Evolutionary conservation across 2,329 filamentous ascomycete species (phyloP).

Genomic region (Huntiella bhutanensis): DNA sequence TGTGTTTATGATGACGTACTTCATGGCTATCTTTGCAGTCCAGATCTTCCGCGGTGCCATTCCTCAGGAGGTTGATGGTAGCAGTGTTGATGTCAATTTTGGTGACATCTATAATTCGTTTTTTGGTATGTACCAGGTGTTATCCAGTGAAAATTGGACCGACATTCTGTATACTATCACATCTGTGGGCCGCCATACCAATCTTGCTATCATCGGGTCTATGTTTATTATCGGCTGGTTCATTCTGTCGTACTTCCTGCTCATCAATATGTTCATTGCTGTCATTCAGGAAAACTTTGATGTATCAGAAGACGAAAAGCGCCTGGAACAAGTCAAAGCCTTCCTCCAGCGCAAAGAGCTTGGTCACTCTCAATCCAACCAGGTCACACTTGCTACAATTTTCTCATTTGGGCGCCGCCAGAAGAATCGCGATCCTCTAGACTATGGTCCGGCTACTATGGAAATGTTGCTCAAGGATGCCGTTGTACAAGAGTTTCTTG

Average conservation of each 20-base stretch:
- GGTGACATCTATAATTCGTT: slow-evolving; percentile 89
- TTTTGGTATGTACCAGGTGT: slow-evolving; percentile 89
- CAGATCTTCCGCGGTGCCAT: slow-evolving; percentile 86
- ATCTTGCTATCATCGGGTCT: slow-evolving; percentile 83
- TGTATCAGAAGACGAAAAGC: slow-evolving; percentile 94
- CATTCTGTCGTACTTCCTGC: slow-evolving; percentile 82
- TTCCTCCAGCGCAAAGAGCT: slow-evolving; percentile 85
- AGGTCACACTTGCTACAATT: slow-evolving; percentile 56
- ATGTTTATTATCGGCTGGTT: slow-evolving; percentile 91
- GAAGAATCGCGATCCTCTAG: slow-evolving; percentile 55
- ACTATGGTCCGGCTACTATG: slow-evolving; percentile 78
- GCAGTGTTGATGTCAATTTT: slow-evolving; percentile 56
- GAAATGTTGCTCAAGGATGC: slow-evolving; percentile 96
- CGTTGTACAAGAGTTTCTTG: slow-evolving; percentile 84
- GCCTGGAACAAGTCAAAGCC: slow-evolving; percentile 84
- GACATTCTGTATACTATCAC: slow-evolving; percentile 68
- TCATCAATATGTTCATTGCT: slow-evolving; percentile 99
- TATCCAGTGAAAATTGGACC: slow-evolving; percentile 96
- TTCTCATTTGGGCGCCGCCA: slow-evolving; percentile 42
- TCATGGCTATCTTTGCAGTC: slow-evolving; percentile 80
- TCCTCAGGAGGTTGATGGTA: slow-evolving; percentile 42
- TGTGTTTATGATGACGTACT: slow-evolving; percentile 85
- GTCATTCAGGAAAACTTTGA: slow-evolving; percentile 99
- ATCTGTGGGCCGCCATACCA: slow-evolving; percentile 39
- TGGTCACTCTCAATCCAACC: slow-evolving; percentile 44